Conservation (phyloP, 2,329 filamentous ascomycete genomes). For the Chrysosporium keratinophilum region DNA sequence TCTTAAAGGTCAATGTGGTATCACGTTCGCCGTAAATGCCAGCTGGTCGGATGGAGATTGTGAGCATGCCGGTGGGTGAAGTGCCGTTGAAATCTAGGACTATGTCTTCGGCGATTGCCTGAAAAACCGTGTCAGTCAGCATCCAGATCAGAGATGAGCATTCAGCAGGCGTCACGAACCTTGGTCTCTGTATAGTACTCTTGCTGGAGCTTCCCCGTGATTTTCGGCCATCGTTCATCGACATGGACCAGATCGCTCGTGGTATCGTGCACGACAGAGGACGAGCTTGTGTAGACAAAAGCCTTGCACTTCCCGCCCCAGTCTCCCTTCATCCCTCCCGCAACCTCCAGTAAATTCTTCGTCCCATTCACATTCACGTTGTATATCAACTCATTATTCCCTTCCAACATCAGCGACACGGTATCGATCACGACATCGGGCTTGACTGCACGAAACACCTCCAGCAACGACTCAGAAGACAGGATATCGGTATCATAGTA, state of each 20-base stretch:
- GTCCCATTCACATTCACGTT: slow-evolving; percentile 87
- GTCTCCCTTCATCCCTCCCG: slow-evolving; percentile 54
- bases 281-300: slow-evolving; percentile 84
- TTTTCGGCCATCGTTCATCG: slow-evolving; percentile 69
- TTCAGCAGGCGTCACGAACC: slow-evolving; percentile 36
- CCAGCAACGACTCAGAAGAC: slow-evolving; percentile 49
- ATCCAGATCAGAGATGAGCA: neutral
- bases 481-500: slow-evolving; percentile 76
- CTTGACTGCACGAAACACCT: slow-evolving; percentile 54
- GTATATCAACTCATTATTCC: slow-evolving; percentile 53
- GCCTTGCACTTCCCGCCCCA: slow-evolving; percentile 56
- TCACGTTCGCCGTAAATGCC: slow-evolving; percentile 90
- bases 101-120: slow-evolving; percentile 70
- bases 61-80: slow-evolving; percentile 52
- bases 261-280: slow-evolving; percentile 78
- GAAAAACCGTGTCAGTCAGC: slow-evolving; percentile 1
- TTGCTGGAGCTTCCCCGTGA: slow-evolving; percentile 57
- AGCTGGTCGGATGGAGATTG: slow-evolving; percentile 71
- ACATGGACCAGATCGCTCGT: slow-evolving; percentile 68
- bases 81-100: slow-evolving; percentile 65
- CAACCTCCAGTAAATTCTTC: slow-evolving; percentile 54
- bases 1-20: slow-evolving; percentile 59
- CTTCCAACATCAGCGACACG: slow-evolving; percentile 55
- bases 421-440: slow-evolving; percentile 88
- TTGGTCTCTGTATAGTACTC: slow-evolving; percentile 91